phyloP scores from a whole-genome alignment of 345 rosid species.

The Aethionema arabicum region DNA sequence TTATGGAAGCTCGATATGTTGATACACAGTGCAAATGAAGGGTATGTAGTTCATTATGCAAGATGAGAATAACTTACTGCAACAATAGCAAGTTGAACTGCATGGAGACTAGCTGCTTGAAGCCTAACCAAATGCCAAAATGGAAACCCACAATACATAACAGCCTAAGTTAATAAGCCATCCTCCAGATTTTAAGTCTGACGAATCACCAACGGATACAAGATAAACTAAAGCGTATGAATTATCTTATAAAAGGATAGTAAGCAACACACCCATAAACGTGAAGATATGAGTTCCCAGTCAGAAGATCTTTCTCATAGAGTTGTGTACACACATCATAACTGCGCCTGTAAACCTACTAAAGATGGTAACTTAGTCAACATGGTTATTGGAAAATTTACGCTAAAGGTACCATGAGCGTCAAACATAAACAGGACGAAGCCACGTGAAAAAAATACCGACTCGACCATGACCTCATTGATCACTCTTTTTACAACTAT shows the following conservation, averaged over 20 bases:
- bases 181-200: background rate
- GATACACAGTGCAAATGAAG: slow-evolving; percentile 3
- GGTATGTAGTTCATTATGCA: background rate
- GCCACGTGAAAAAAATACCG: background rate
- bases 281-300: slow-evolving; percentile 68
- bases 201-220: slow-evolving; percentile 1
- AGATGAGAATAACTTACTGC: slow-evolving; percentile 49
- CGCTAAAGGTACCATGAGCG: background rate
- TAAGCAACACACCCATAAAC: slow-evolving; percentile 64
- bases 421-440: background rate
- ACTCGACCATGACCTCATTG: background rate
- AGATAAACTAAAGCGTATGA: slow-evolving; percentile 8
- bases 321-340: slow-evolving; percentile 72
- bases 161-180: slow-evolving; percentile 16
- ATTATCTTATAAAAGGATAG: slow-evolving; percentile 10
- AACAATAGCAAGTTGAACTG: slow-evolving; percentile 81
- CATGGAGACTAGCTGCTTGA: slow-evolving; percentile 56
- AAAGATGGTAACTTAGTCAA: slow-evolving; percentile 24
- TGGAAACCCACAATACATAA: slow-evolving; percentile 22
- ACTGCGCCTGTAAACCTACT: slow-evolving; percentile 85
- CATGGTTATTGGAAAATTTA: background rate
- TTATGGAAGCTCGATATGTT: slow-evolving; percentile 24
- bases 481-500: background rate
- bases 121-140: slow-evolving; percentile 49
- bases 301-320: slow-evolving; percentile 83